Percentiles rank a stretch among this genome's conserved stretches.
Conservation (phyloP, 441 rosid genomes). For the Gossypium schwendimanii region DNA sequence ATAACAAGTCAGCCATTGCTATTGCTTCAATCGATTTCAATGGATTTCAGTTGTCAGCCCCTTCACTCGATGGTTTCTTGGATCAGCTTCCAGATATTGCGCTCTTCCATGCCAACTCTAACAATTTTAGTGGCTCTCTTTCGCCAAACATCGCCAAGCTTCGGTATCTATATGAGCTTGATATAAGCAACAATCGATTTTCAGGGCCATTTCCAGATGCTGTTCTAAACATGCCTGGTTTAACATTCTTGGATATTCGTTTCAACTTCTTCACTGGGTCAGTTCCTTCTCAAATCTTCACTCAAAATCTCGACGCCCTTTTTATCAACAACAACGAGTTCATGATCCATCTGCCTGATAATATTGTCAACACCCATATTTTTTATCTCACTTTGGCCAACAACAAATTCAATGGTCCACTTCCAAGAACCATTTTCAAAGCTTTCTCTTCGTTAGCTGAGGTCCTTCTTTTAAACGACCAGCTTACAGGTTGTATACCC, state of each 20-base stretch:
- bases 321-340: constrained; percentile 68
- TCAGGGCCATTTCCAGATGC: constrained; percentile 71
- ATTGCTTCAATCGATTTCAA: constrained; percentile 83
- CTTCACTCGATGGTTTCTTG: constrained; percentile 62
- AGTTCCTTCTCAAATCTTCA: constrained; percentile 63
- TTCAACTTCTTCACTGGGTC: constrained; percentile 64
- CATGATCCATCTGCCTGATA: constrained; percentile 44
- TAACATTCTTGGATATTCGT: constrained; percentile 63
- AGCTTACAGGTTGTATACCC: constrained; percentile 67
- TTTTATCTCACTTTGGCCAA: constrained; percentile 62
- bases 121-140: constrained; percentile 52
- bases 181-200: constrained; percentile 68
- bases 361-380: constrained; percentile 40
- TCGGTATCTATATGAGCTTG: constrained; percentile 70
- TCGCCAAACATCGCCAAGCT: constrained; percentile 55
- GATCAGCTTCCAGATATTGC: constrained; percentile 70
- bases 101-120: constrained; percentile 83
- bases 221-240: constrained; percentile 46
- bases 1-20: constrained; percentile 58
- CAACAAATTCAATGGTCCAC: constrained; percentile 65
- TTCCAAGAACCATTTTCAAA: constrained; percentile 52
- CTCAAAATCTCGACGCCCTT: constrained; percentile 53
- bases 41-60: constrained; percentile 68
- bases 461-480: constrained; percentile 61
- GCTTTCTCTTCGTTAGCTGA: constrained; percentile 49